phyloP scores from a whole-genome alignment of 495 filamentous ascomycete species.

The Jackrogersella multiformis region DNA sequence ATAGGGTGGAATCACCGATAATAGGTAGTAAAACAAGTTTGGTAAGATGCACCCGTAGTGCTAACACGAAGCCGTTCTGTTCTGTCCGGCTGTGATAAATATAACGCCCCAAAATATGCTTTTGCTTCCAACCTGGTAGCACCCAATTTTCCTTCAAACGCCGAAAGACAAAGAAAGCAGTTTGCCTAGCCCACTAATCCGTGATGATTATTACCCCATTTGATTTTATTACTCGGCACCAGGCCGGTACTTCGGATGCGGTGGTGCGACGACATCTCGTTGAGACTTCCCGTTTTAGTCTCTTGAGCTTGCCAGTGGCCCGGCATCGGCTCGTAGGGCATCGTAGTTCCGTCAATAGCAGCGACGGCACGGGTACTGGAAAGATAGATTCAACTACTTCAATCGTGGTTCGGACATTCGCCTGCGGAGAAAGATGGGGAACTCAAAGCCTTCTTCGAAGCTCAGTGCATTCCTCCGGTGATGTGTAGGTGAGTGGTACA shows the following conservation, averaged over 20 bases:
- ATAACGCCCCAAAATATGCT: slow-evolving; percentile 2
- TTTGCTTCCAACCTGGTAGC: neutral
- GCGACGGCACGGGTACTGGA: neutral
- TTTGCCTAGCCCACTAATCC: neutral
- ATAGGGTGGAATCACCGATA: neutral
- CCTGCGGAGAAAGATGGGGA: slow-evolving; percentile 36
- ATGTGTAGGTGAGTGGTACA: slow-evolving; percentile 32
- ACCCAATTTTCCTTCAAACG: slow-evolving; percentile 5
- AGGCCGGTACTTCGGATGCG: slow-evolving; percentile 3
- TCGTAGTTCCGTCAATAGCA: neutral
- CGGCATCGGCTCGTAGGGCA: neutral
- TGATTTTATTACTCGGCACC: neutral
- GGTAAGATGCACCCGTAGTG: neutral
- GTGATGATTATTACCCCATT: neutral
- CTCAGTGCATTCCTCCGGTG: slow-evolving; percentile 40
- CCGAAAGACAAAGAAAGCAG: neutral
- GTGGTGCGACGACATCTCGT: neutral
- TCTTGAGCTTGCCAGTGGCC: too few relatives aligned
- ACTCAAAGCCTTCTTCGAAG: slow-evolving; percentile 38
- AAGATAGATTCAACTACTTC: neutral
- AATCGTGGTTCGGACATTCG: slow-evolving; percentile 20
- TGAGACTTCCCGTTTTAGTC: too few relatives aligned
- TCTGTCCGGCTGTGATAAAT: neutral
- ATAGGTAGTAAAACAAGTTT: neutral
- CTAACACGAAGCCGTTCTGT: neutral